Evolutionary conservation across 305 asterid species (phyloP).

Genomic region (Ilex paraguariensis): DNA sequence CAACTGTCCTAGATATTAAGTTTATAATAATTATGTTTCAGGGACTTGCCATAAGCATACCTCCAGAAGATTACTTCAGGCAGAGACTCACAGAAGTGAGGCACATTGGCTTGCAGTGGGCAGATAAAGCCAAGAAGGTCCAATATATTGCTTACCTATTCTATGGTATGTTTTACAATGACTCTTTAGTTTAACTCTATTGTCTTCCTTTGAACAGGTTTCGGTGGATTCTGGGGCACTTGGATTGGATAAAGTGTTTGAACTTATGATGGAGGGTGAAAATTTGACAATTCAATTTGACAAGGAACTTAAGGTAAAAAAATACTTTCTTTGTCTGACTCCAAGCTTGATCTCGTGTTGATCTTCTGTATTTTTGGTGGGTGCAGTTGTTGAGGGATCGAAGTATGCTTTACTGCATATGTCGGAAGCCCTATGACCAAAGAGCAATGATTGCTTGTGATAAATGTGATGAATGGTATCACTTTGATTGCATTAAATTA

Average conservation of each 20-base stretch:
- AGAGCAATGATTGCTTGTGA: constrained; percentile 93
- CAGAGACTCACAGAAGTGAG: constrained; percentile 41
- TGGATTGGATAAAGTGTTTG: constrained; percentile 66
- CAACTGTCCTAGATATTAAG: neutral
- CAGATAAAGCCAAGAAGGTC: constrained; percentile 76
- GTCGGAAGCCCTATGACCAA: constrained; percentile 78
- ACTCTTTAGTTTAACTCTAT: too few relatives aligned
- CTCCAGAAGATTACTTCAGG: constrained; percentile 58
- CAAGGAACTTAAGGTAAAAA: constrained; percentile 76
- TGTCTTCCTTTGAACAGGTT: constrained; percentile 40
- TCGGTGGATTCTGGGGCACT: constrained; percentile 74
- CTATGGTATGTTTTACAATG: neutral
- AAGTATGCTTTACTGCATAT: constrained; percentile 94
- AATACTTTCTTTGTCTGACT: too few relatives aligned
- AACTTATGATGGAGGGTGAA: constrained; percentile 71
- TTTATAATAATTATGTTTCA: constrained; percentile 26
- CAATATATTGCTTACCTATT: neutral
- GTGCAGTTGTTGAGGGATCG: constrained; percentile 84
- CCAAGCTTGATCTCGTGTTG: too few relatives aligned
- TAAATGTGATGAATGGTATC: constrained; percentile 93
- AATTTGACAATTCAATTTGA: constrained; percentile 47
- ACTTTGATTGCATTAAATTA: constrained; percentile 81
- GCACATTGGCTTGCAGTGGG: constrained; percentile 66
- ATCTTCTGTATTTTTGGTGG: constrained; percentile 5
- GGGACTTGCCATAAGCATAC: constrained; percentile 66